A percentile compares a stretch with the other conserved stretches of the same genome.
Evolutionary conservation across 2,329 filamentous ascomycete species (phyloP).

Genomic region (Neonectria coccinea): DNA sequence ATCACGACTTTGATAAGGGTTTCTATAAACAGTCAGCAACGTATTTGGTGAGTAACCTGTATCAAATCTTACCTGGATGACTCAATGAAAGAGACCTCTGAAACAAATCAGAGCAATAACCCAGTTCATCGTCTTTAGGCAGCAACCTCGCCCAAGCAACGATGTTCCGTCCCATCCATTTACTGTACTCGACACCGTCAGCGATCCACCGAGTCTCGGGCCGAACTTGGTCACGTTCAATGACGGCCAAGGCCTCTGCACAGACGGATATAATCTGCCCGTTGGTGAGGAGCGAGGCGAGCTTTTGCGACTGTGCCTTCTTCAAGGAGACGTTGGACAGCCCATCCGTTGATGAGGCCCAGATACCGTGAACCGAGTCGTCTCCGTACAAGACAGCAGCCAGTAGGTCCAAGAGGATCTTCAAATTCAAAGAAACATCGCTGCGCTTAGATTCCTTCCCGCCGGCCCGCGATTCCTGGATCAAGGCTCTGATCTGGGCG

Average conservation of each 20-base stretch:
- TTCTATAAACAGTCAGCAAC: slow-evolving; percentile 50
- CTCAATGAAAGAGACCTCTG: slow-evolving; percentile 76
- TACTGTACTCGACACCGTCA: slow-evolving; percentile 72
- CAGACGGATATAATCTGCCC: slow-evolving; percentile 63
- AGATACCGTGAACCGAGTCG: slow-evolving; percentile 52
- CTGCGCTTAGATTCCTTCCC: slow-evolving; percentile 53
- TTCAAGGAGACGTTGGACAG: slow-evolving; percentile 42
- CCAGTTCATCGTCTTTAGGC: slow-evolving; percentile 52
- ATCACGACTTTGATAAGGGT: slow-evolving; percentile 53
- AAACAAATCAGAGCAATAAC: slow-evolving; percentile 61
- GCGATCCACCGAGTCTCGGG: slow-evolving; percentile 67
- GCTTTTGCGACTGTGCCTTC: slow-evolving; percentile 50
- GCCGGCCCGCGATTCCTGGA: slow-evolving; percentile 61
- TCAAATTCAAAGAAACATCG: slow-evolving; percentile 58
- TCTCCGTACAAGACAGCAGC: slow-evolving; percentile 55
- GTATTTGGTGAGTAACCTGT: neutral
- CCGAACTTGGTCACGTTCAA: slow-evolving; percentile 51
- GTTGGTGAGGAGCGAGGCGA: slow-evolving; percentile 60
- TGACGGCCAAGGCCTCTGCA: slow-evolving; percentile 66
- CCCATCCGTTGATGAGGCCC: slow-evolving; percentile 49
- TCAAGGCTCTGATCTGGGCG: slow-evolving; percentile 73
- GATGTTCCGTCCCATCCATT: slow-evolving; percentile 79
- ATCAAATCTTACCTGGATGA: slow-evolving; percentile 69
- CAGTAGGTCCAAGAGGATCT: slow-evolving; percentile 59
- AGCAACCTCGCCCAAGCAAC: slow-evolving; percentile 54